Percentiles rank a stretch among this genome's conserved stretches.
Conservation (phyloP, 257 asterid species). For the Nemophila menziesii region DNA sequence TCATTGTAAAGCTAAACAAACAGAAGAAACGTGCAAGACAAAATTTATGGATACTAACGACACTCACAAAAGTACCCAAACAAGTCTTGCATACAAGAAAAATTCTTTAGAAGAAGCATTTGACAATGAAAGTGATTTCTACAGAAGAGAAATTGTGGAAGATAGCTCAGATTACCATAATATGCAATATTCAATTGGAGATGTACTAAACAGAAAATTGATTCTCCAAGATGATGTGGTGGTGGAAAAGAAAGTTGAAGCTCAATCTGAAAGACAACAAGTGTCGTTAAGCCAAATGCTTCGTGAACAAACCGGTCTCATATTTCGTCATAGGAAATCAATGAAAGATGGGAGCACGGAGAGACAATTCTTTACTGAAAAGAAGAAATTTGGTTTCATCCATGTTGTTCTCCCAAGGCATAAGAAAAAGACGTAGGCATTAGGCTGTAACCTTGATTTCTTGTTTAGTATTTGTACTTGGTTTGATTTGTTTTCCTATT, state of each 20-base stretch:
- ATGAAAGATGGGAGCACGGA: slow-evolving; percentile 29
- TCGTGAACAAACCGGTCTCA: slow-evolving; percentile 52
- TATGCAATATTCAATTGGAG: slow-evolving; percentile 39
- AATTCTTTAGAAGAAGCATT: slow-evolving; percentile 23
- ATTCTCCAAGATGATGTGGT: slow-evolving; percentile 41
- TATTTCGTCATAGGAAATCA: slow-evolving; percentile 32
- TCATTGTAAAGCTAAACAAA: slow-evolving; percentile 39
- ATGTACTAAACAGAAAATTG: slow-evolving; percentile 42
- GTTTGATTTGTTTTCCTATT: too few species aligned
- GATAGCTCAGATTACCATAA: slow-evolving; percentile 16
- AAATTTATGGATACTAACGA: slow-evolving; percentile 41
- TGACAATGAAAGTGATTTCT: slow-evolving; percentile 17
- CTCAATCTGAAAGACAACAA: slow-evolving; percentile 36
- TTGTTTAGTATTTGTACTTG: too few species aligned
- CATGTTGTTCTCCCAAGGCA: slow-evolving; percentile 65
- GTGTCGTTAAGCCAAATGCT: slow-evolving; percentile 83
- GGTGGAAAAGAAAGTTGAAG: slow-evolving; percentile 36
- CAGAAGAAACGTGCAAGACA: slow-evolving; percentile 49
- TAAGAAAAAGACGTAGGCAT: slow-evolving; percentile 48
- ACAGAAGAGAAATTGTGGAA: slow-evolving; percentile 11
- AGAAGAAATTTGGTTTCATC: slow-evolving; percentile 88
- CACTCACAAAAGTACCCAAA: slow-evolving; percentile 10
- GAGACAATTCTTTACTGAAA: slow-evolving; percentile 47
- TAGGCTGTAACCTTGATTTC: slow-evolving; percentile 11
- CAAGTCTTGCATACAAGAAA: slow-evolving; percentile 17